Evolutionary conservation across 2,329 filamentous ascomycete species (phyloP), one percentile per base, ranked within the genome.

Genomic region (Massarina eburnea): DNA sequence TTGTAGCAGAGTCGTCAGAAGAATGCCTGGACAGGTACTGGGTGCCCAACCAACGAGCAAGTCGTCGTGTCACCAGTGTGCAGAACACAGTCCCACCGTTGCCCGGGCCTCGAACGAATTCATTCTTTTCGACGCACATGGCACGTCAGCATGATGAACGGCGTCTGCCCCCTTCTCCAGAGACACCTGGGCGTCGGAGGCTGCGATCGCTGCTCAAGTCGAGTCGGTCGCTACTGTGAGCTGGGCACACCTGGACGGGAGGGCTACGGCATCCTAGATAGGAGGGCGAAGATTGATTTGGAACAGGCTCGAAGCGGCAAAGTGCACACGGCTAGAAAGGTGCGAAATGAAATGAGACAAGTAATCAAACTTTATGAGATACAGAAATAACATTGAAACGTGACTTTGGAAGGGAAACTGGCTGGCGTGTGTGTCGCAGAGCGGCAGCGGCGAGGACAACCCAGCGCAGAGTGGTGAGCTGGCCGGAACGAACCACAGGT

Each of bases 1-100:
- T 73, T n/a, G 60, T 63, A 7, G 57, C 58, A 5, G 39, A 55
- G 22, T 47, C 58, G 10, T 59, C 62, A 6, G 62, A 67, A 30
- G 52, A 51, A 15, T 61, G 57, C 19, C 33, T 67, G 48, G 66
- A 71, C 43, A 54, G 48, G 43, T 70, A 57, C 46, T 70, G 66
- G 67, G 46, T 59, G 39, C 41, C 48, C n/a, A 40, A 52, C n/a
- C 39, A 33, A 21, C 38, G 26, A 15, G 33, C 19, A 19, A 34
- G 17, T 22, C 39, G 35, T 20, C 8, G 18, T n/a, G 21, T 21
- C 32, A 8, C 36, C 18, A 33, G 18, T 10, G 9, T n/a, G 10
- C 33, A 27, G 27, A 49, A 47, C 33, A 38, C 36, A 34, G 30
- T 41, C 26, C 55, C 47, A 42, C 43, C 51, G 14, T 34, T 48